phyloP scores from a whole-genome alignment of 805 yeast genomes.

The Candida adriatica region DNA sequence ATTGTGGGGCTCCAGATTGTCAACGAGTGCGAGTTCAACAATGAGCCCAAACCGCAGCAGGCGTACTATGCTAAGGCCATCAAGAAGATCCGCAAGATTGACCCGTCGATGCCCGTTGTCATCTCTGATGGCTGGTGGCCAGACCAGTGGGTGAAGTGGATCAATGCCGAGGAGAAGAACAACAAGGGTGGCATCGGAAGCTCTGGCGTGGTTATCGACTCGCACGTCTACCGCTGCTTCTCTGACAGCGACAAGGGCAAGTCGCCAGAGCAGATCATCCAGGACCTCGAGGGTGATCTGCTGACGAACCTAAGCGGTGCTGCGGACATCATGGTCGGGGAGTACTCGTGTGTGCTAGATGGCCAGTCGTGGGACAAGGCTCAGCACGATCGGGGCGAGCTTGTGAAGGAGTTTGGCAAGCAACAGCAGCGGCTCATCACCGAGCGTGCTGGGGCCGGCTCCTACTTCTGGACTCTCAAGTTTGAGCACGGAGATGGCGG shows the following conservation, averaged over 20 bases:
- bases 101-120: constrained; percentile 56
- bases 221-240: constrained; percentile 83
- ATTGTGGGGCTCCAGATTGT: constrained; percentile 79
- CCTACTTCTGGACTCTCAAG: constrained; percentile 87
- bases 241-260: constrained; percentile 65
- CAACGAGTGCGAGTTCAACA: constrained; percentile 71
- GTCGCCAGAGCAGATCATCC: constrained; percentile 54
- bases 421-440: constrained; percentile 42
- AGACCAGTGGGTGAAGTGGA: constrained; percentile 66
- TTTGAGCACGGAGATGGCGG: constrained; percentile 90
- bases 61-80: constrained; percentile 62
- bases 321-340: constrained; percentile 80
- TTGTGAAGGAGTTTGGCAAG: constrained; percentile 58
- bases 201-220: constrained; percentile 67
- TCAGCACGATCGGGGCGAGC: constrained; percentile 40
- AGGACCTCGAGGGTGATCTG: constrained; percentile 44
- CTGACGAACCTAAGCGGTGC: constrained; percentile 41
- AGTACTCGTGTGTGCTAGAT: constrained; percentile 83
- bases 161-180: constrained; percentile 29
- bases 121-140: constrained; percentile 96
- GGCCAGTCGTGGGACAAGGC: constrained; percentile 62
- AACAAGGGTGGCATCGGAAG: constrained; percentile 29
- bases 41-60: constrained; percentile 44
- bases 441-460: constrained; percentile 58
- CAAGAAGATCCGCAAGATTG: constrained; percentile 47